Evolutionary conservation across 164 flowering plant genomes (phyloP).

Genomic region (Magnolia changhungtana): DNA sequence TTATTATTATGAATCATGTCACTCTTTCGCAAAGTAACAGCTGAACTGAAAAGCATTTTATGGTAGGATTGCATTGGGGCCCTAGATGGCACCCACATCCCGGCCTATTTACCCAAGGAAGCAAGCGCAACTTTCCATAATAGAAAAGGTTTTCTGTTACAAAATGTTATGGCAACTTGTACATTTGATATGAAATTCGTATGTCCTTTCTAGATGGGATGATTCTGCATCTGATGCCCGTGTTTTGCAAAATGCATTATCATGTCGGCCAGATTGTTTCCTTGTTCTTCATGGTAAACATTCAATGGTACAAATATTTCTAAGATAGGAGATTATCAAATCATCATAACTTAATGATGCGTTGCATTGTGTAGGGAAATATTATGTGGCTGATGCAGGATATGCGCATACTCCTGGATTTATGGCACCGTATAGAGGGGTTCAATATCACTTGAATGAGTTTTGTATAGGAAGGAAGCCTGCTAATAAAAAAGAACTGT

Average conservation of each 20-base stretch:
- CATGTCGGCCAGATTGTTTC: neutral
- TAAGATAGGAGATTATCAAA: neutral
- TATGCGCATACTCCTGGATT: neutral
- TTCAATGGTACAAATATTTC: neutral
- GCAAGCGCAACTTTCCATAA: neutral
- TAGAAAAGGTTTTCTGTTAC: neutral
- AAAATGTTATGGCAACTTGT: neutral
- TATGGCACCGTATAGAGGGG: neutral
- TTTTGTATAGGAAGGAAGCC: neutral
- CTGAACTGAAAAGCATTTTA: too few relatives aligned
- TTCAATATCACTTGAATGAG: neutral
- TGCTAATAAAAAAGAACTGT: neutral
- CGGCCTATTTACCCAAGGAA: neutral
- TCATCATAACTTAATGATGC: neutral
- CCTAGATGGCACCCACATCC: neutral
- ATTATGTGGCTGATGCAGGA: neutral
- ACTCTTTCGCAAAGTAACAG: too few relatives aligned
- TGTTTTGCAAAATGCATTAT: neutral
- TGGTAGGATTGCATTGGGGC: neutral
- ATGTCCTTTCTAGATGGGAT: neutral
- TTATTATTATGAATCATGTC: too few relatives aligned
- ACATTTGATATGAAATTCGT: neutral
- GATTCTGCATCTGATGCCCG: neutral
- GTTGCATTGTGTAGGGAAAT: neutral
- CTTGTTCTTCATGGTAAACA: neutral